A percentile compares a stretch with the other conserved stretches of the same genome.
Evolutionary conservation across 139 green algal genomes (phyloP).

Genomic region (Chlorella sorokiniana): DNA sequence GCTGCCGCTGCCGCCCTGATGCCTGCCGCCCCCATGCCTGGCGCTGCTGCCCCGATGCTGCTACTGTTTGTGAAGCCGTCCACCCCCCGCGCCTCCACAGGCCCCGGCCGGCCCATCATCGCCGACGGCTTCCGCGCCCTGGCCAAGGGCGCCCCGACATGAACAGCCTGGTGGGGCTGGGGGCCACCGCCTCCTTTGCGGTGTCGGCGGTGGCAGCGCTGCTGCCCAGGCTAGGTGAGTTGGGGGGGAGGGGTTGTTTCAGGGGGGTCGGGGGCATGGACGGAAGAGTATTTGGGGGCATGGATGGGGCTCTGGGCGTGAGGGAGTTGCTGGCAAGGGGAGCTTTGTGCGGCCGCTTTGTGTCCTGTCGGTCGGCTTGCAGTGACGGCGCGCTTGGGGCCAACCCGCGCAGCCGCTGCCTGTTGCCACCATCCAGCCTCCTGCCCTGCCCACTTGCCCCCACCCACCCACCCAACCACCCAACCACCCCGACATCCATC

Average conservation of each 20-base stretch:
- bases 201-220: constrained; percentile 79
- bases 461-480: not conserved
- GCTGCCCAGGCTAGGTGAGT: constrained; percentile 59
- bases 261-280: no score
- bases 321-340: no score
- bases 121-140: constrained; percentile 72
- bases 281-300: no score
- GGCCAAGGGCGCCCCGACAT: constrained; percentile 87
- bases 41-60: not conserved
- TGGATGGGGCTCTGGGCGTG: no score
- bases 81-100: constrained; percentile 12
- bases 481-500: no score
- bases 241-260: not conserved
- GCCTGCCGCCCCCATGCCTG: not conserved
- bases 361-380: no score
- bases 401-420: no score
- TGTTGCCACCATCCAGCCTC: no score
- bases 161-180: constrained; percentile 96
- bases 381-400: no score
- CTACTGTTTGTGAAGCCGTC: not conserved
- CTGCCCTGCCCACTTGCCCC: no score
- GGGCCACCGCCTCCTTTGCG: constrained; percentile 83
- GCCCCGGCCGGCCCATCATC: constrained; percentile 81
- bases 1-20: not conserved
- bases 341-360: no score